Base-by-base conservation (phyloP, 805 yeast genomes). In the Candida palmyrensis region DNA sequence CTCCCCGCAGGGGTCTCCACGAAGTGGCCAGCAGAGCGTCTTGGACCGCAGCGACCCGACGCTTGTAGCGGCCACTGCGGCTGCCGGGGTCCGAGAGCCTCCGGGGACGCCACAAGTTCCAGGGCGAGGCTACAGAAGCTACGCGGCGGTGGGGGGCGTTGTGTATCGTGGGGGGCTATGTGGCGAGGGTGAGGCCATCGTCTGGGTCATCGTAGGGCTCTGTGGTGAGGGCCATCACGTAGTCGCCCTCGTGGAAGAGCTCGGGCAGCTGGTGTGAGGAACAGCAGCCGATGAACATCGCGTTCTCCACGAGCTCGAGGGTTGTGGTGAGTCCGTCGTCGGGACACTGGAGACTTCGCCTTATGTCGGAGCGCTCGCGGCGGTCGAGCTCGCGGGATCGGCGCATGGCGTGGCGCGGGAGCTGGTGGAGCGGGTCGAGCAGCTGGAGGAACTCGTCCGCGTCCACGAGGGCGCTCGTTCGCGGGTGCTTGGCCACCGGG, bases 331-430 rank as follows among this genome's bases (percentile, higher is more conserved):
- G 37, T 9, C 26, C 30, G 20, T 12, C 12, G 29, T 25, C 23
- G 16, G n/a, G 20, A 7, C 8, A 8, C 18, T 31, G 34, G 7
- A 51, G 34, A 11, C 33, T 30, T 18, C 35, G 20, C 5, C 19
- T 29, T 21, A 49, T 37, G 17, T 41, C 27, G 10, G 35, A 24
- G 18, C 42, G 34, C 32, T 50, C 57, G 14, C 26, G 23, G 2
- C 27, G 27, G 33, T 53, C 58, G 15, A 43, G 27, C 23, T 50
- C 53, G 27, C 50, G 30, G 4, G 55, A 51, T 27, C 41, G 45
- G 19, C 53, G 29, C 40, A 44, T 43, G 30, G 32, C 39, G 13
- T 21, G 9, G 10, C 9, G 29, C 15, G 36, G 33, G 15, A 32
- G 35, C 3, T 29, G 29, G 15, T 29, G 29, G 9, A 25, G 29